phyloP scores from a whole-genome alignment of 495 filamentous ascomycete species.

The Xylaria telfairii region DNA sequence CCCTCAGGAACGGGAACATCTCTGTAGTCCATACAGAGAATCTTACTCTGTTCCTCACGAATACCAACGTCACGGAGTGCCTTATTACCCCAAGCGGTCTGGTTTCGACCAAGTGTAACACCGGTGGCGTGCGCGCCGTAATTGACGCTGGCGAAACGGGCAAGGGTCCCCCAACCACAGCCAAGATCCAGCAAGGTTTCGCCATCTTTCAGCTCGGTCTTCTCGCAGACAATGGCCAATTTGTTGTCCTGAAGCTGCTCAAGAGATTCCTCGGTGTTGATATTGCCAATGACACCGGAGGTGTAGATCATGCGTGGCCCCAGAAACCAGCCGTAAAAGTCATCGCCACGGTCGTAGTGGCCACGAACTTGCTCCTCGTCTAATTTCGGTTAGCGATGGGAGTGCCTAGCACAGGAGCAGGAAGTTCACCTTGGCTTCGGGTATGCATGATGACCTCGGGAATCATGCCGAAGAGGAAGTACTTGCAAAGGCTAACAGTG shows the following conservation, averaged over 20 bases:
- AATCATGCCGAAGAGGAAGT: slow-evolving; percentile 73
- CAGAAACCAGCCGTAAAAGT: slow-evolving; percentile 90
- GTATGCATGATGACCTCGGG: slow-evolving; percentile 82
- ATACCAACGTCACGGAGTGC: slow-evolving; percentile 73
- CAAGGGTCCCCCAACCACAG: slow-evolving; percentile 87
- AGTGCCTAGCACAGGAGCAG: not conserved
- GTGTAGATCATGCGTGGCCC: slow-evolving; percentile 93
- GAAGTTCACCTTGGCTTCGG: slow-evolving; percentile 67
- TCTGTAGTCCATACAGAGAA: slow-evolving; percentile 85
- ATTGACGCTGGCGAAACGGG: slow-evolving; percentile 77
- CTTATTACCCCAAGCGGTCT: slow-evolving; percentile 82
- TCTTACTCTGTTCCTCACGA: slow-evolving; percentile 71
- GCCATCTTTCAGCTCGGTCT: slow-evolving; percentile 73
- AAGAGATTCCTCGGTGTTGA: slow-evolving; percentile 75
- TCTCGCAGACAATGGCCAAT: slow-evolving; percentile 82
- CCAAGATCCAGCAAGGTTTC: slow-evolving; percentile 82
- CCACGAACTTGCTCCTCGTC: slow-evolving; percentile 89
- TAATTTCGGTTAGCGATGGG: slow-evolving; percentile 39
- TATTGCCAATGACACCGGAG: slow-evolving; percentile 79
- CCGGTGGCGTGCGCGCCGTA: slow-evolving; percentile 81
- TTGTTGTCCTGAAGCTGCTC: slow-evolving; percentile 93
- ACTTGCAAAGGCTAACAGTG: slow-evolving; percentile 71
- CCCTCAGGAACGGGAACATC: slow-evolving; percentile 75
- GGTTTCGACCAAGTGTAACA: slow-evolving; percentile 81
- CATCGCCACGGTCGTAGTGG: slow-evolving; percentile 87